phyloP scores from a whole-genome alignment of 371 early-diverging fungal genomes.

The Gilbertella persicaria region DNA sequence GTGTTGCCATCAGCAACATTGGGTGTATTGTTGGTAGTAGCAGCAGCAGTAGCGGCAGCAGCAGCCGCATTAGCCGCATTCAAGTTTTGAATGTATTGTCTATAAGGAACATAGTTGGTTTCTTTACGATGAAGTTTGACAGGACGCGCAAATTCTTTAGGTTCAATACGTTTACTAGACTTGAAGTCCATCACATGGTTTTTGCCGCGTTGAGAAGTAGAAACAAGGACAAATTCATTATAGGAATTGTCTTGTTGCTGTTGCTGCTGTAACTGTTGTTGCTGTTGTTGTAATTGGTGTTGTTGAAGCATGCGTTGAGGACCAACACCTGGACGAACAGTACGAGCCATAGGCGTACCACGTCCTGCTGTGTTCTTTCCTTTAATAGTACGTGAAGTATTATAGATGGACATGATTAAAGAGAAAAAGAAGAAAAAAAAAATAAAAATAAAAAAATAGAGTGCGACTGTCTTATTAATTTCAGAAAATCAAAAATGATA shows the following conservation, averaged over 20 bases:
- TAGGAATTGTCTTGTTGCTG: conserved; percentile 17
- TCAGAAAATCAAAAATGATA: background rate
- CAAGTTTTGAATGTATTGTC: conserved; percentile 25
- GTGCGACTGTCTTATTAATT: background rate
- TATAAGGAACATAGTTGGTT: conserved; percentile 33
- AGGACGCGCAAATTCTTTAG: conserved; percentile 60
- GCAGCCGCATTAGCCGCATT: conserved; percentile 25
- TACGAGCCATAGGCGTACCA: conserved; percentile 5
- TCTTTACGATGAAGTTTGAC: conserved; percentile 72
- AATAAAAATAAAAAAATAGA: conserved; percentile 3
- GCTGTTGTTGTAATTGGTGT: conserved; percentile 8
- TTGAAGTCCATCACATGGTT: conserved; percentile 74
- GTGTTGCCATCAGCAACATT: conserved; percentile 10
- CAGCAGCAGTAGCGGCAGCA: conserved; percentile 15
- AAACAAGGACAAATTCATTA: conserved; percentile 66
- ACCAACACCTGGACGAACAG: conserved; percentile 12
- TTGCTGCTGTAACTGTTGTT: conserved; percentile 8
- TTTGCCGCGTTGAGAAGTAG: conserved; percentile 48
- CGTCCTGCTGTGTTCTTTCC: conserved; percentile 11
- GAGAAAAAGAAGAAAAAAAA: conserved; percentile 4
- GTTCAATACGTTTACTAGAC: conserved; percentile 52
- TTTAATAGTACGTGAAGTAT: conserved; percentile 24
- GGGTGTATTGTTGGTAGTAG: conserved; percentile 2
- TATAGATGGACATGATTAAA: conserved; percentile 24
- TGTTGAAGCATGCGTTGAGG: conserved; percentile 18